Evolutionary conservation across 108 stramenopile species (phyloP), one percentile per base, ranked within the genome.

Genomic region (Skeletonema marinoi): DNA sequence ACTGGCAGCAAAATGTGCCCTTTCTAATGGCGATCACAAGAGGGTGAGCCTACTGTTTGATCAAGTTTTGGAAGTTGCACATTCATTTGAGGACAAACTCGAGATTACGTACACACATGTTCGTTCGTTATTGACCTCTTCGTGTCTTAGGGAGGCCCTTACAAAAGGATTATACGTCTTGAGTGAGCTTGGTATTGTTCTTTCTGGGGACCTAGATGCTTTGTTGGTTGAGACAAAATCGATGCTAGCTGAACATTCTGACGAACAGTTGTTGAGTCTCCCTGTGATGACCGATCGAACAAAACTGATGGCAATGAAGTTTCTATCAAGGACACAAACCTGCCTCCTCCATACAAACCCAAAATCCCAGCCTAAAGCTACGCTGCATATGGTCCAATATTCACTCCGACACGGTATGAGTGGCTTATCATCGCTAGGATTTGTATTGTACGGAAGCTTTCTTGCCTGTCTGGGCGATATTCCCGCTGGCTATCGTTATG

Each of bases 61-160:
- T 39, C 33, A 71, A 71, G 59, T 71, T 5, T 32, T 71, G 29
- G 4, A 3, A 32, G 2, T 12, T 21, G 70, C 70, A 3, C 35
- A 41, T 9, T 71, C 56, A 14, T 65, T 73, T 33, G 72, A 73
- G 16, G 72, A 73, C 44, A 73, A 65, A 16, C 72, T 73, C 14
- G 14, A 44, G 2, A 16, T 44, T 16, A 16, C 14, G 14, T 44
- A 44, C 11, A 44, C 42, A 3, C 2, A 8, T 44, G 14, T 16
- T 44, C 42, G 42, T 3, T 13, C 42, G 42, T 16, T 44, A 16
- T 44, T 44, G 14, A 16, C 13, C 42, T 1, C 42, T 44, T 44
- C 42, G 8, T 16, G 8, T 44, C 14, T 44, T 16, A 14, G 14
- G 3, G 42, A 44, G 42, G 42, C 42, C 13, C 42, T 44, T 44